Evolutionary conservation across 352 stramenopile genomes (phyloP).

Genomic region (Pythium utonaiense): DNA sequence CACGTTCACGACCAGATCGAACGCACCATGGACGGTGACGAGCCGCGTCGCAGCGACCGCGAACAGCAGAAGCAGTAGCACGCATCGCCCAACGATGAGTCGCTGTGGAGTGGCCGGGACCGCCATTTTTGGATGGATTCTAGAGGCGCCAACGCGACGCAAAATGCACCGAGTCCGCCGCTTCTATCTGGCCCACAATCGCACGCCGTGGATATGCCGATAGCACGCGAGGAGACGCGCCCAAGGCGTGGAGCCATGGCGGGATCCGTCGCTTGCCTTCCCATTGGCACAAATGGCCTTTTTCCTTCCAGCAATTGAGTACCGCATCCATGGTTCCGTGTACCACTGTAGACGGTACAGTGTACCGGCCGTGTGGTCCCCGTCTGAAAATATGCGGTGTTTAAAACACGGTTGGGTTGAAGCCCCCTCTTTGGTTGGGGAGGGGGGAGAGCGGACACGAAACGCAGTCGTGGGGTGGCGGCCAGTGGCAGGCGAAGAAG

Average conservation of each 20-base stretch:
- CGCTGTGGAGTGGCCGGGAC: background rate
- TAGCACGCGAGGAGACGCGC: slow-evolving; percentile 1
- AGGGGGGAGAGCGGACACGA: slow-evolving; percentile 4
- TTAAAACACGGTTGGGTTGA: slow-evolving; percentile 12
- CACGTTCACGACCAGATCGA: background rate
- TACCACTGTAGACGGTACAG: slow-evolving; percentile 1
- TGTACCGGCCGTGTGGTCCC: background rate
- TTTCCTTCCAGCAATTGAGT: slow-evolving; percentile 1
- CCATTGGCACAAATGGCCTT: slow-evolving; percentile 10
- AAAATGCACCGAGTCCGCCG: background rate
- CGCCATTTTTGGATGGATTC: background rate
- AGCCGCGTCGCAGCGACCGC: background rate
- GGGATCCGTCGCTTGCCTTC: background rate
- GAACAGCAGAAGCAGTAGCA: background rate
- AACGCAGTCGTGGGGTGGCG: slow-evolving; percentile 3
- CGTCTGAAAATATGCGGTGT: slow-evolving; percentile 1
- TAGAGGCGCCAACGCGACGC: background rate
- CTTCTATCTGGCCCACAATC: background rate
- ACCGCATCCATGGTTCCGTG: background rate
- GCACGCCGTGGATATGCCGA: slow-evolving; percentile 1
- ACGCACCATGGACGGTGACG: background rate
- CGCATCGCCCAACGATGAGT: background rate
- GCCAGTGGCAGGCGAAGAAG: background rate
- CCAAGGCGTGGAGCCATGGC: background rate
- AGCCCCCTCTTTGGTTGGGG: slow-evolving; percentile 1